Evolutionary conservation across 441 rosid species (phyloP).

Genomic region (Pelargonium citronellum): DNA sequence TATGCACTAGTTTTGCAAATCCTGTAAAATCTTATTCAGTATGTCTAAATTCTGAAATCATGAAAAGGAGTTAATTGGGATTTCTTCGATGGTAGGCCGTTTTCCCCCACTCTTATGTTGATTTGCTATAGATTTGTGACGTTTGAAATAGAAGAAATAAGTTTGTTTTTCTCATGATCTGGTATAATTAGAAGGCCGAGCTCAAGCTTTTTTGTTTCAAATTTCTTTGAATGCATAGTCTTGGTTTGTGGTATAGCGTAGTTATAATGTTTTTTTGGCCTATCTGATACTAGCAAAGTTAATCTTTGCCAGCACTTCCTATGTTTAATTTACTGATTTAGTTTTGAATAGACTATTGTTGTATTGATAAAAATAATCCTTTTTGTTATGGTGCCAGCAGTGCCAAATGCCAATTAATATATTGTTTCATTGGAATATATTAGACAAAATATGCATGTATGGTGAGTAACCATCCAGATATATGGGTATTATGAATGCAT

Average conservation of each 20-base stretch:
- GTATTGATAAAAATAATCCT: not conserved
- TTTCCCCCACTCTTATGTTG: not conserved
- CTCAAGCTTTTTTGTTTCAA: not conserved
- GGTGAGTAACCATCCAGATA: not conserved
- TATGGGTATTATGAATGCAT: not conserved
- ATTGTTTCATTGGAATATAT: not conserved
- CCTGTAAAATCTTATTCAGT: not conserved
- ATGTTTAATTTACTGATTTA: too few species aligned
- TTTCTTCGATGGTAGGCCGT: not conserved
- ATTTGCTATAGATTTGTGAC: not conserved
- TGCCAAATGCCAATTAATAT: not conserved
- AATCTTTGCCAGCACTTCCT: too few species aligned
- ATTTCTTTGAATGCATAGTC: not conserved
- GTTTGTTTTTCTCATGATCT: not conserved
- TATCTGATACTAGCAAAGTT: too few species aligned
- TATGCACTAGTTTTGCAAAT: not conserved
- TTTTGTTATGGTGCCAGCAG: not conserved
- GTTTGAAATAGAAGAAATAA: not conserved
- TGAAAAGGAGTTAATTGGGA: not conserved
- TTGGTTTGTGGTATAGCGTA: not conserved
- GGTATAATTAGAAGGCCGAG: not conserved
- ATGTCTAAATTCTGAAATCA: not conserved
- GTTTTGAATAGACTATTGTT: not conserved
- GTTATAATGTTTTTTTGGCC: not conserved
- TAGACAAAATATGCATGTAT: not conserved